phyloP scores from a whole-genome alignment of 2,329 filamentous ascomycete genomes.

The Talaromyces sp. region DNA sequence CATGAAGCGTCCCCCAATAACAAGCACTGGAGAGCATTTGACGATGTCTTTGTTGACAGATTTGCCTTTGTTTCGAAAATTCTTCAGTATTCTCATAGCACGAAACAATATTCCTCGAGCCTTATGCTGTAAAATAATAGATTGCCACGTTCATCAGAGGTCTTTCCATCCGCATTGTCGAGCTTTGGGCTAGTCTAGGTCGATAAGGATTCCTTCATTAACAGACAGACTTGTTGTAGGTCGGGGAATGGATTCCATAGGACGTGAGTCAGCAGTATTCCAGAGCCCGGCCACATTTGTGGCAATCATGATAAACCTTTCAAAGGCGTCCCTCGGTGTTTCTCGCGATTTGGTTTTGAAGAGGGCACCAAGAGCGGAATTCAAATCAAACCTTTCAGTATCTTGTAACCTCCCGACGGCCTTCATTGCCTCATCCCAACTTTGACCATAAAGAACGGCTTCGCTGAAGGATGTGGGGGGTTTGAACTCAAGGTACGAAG shows the following conservation, averaged over 20 bases:
- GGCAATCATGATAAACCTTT: slow-evolving; percentile 37
- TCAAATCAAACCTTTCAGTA: slow-evolving; percentile 33
- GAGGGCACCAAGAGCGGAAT: slow-evolving; percentile 33
- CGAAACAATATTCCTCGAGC: neutral
- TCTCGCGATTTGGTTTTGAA: slow-evolving; percentile 32
- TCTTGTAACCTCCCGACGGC: slow-evolving; percentile 38
- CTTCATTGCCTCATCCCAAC: slow-evolving; percentile 39
- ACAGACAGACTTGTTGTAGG: neutral
- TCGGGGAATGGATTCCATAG: neutral
- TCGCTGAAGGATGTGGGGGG: slow-evolving; percentile 31
- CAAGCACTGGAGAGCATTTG: neutral
- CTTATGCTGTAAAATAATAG: neutral
- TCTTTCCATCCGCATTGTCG: neutral
- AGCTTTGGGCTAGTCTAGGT: neutral
- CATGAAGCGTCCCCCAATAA: neutral
- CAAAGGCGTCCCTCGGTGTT: slow-evolving; percentile 30
- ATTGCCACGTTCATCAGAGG: neutral
- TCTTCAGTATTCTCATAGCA: neutral
- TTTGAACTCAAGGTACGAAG: slow-evolving; percentile 24
- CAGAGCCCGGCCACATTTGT: slow-evolving; percentile 36
- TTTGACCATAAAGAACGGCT: slow-evolving; percentile 36
- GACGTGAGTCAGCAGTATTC: slow-evolving; percentile 18
- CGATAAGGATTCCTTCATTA: slow-evolving; percentile 7
- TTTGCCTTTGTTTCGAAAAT: neutral
- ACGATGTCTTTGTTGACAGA: neutral